Base-by-base conservation (phyloP, 2,329 filamentous ascomycete species). In the Scedosporium apiospermum region DNA sequence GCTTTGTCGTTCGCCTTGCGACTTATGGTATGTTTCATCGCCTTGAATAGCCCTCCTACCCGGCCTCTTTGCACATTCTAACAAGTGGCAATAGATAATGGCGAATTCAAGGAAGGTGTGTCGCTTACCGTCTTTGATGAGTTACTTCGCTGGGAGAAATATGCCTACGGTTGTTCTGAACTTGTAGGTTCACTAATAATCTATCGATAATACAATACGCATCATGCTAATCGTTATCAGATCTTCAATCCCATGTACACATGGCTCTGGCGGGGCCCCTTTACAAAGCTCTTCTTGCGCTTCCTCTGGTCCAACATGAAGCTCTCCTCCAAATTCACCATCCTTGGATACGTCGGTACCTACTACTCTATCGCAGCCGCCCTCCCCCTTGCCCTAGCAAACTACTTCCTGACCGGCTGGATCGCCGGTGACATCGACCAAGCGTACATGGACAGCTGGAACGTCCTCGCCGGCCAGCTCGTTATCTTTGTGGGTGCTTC, bases 101-200 rank as follows among this genome's bases (percentile, higher is more conserved):
- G 88, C n/a, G 88, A 86, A 58, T 92, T 91, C 79, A 88, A 91
- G 71, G 90, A 93, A 72, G 90, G 90, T 66, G 90, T 93, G 62
- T 93, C 90, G 1, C 78, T 93, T 63, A 93, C 90, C 0, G 89
- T 93, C 9, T 92, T 93, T 71, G 90, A 93, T 73, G 90, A 93
- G 73, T 80, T 93, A 64, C 88, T 89, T 1, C 87, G 90, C 63
- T 93, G 90, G 90, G 90, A 93, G 71, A 93, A 93, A 75, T 92
- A 92, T 71, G 90, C 90, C 3, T 93, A 91, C 69, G 89, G 90
- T 44, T 93, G 90, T 75, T 90, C 89, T 72, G 90, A 93, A 76
- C 79, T 93, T 63, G 44, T 49, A 49, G 21, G 44, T 49, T 12
- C 16, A 21, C 6, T n/a, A 80, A 18, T 10, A n/a, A 2, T 18